Percentiles rank a stretch among this genome's conserved stretches.
These are phyloP conservation scores for Pyrenochaeta sp. DNA, from an alignment of 2,329 filamentous ascomycete genomes.

Conservation along the genomic window DNA sequence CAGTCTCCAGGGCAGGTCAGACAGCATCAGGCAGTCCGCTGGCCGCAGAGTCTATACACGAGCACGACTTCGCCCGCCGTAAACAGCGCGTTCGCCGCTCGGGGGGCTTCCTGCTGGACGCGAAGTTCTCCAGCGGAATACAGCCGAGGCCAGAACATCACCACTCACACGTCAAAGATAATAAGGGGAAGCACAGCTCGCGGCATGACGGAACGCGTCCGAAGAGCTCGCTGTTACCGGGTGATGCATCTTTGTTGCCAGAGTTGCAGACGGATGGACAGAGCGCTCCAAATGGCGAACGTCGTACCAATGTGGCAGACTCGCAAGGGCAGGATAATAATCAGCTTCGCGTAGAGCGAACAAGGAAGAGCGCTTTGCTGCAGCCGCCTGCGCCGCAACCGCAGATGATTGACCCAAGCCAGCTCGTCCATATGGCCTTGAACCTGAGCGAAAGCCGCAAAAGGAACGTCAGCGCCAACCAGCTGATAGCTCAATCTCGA, in stretches of 20 bases:
- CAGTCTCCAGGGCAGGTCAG: slow-evolving; percentile 11
- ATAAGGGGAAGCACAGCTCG: slow-evolving; percentile 49
- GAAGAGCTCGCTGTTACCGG: slow-evolving; percentile 15
- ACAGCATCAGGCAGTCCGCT: slow-evolving; percentile 21
- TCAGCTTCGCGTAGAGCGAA: slow-evolving; percentile 28
- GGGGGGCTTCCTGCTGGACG: slow-evolving; percentile 57
- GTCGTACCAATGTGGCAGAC: slow-evolving; percentile 11
- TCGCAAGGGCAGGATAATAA: slow-evolving; percentile 9
- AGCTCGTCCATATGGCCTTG: slow-evolving; percentile 92
- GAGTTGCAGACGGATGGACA: slow-evolving; percentile 20
- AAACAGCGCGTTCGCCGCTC: slow-evolving; percentile 41
- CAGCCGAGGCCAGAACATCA: slow-evolving; percentile 35
- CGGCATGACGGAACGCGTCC: slow-evolving; percentile 37
- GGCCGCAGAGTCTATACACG: slow-evolving; percentile 31
- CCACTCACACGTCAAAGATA: slow-evolving; percentile 36
- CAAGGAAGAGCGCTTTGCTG: slow-evolving; percentile 18
- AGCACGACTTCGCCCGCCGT: slow-evolving; percentile 42
- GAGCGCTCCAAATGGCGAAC: slow-evolving; percentile 4
- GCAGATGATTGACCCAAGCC: slow-evolving; percentile 77
- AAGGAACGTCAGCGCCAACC: slow-evolving; percentile 65
- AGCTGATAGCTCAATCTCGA: slow-evolving; percentile 60
- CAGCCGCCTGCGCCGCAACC: slow-evolving; percentile 32
- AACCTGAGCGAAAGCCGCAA: slow-evolving; percentile 83
- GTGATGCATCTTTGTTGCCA: slow-evolving; percentile 28
- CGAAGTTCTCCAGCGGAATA: slow-evolving; percentile 40